These are phyloP conservation scores for Ogataea salicorniae DNA, from an alignment of 805 yeast species.

Conservation along the genomic window DNA sequence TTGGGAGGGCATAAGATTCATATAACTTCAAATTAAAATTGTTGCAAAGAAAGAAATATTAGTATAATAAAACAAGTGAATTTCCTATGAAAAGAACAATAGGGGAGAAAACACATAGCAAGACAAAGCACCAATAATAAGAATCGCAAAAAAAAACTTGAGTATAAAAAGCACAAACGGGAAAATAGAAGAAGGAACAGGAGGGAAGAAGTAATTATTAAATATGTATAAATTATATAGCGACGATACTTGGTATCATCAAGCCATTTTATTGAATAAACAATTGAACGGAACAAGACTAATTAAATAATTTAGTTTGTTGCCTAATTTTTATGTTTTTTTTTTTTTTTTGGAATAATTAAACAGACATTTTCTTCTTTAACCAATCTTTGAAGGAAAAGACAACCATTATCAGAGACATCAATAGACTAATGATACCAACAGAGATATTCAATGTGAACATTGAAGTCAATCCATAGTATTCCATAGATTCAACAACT, in stretches of 20 bases:
- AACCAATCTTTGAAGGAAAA: conserved; percentile 58
- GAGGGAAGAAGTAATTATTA: background rate
- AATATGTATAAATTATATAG: background rate
- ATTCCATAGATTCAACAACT: conserved; percentile 73
- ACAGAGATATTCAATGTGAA: conserved; percentile 84
- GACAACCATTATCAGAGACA: conserved; percentile 83
- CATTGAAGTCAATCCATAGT: conserved; percentile 81
- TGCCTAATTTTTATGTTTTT: no score
- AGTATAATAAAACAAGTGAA: no score
- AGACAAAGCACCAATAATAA: no score
- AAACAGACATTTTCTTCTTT: conserved; percentile 16
- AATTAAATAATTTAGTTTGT: background rate
- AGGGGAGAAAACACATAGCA: background rate
- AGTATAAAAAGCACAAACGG: background rate
- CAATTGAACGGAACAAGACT: no score
- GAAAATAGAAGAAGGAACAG: background rate
- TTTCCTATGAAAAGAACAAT: background rate
- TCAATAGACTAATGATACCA: conserved; percentile 68
- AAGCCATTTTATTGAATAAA: no score
- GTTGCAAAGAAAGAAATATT: no score
- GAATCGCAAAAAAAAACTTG: background rate
- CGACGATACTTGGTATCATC: no score
- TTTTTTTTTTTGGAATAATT: background rate
- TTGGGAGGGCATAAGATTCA: no score
- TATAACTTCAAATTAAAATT: no score